Evolutionary conservation across 2,329 filamentous ascomycete genomes (phyloP), one percentile per base, ranked within the genome.

Genomic region (Arthrobotrys sphaeroides): DNA sequence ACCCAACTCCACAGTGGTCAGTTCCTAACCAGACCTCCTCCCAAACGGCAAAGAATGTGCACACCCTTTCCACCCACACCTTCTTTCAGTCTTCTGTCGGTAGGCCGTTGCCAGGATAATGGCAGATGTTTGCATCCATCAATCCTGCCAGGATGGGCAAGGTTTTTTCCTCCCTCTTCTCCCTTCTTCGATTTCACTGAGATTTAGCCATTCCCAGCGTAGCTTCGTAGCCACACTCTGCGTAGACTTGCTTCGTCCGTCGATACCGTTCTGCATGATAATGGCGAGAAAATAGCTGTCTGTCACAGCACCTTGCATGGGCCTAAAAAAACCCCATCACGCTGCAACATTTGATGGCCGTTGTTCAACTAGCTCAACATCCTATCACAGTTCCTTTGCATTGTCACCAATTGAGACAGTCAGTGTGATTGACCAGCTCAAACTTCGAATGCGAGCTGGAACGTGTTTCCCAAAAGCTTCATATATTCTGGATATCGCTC

Each of bases 101-200:
- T 13, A 49, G 22, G 22, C 45, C 45, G 22, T 49, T 33, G 40
- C 49, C 49, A 53, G 51, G 51, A 38, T 55, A 16, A 55, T 38
- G 51, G 43, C 55, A 53, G 66, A 70, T 70, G 66, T 62, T 70
- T 70, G 66, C 66, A 70, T 61, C 66, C 55, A 70, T 59, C 7
- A 51, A 55, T 45, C 49, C 49, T 60, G 12, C 65, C 33, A 69
- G 53, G 53, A 61, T 61, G 55, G 65, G 43, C 43, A 69, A 61
- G 65, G 43, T 70, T 70, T 62, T 38, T 51, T 45, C 45, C 36
- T 20, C 31, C 12, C 18, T 60, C 13, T 42, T 31, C 28, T 43
- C 36, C 36, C 38, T 43, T 43, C 55, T 60, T 42, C 55, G 36
- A 43, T 55, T 55, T 43, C 55, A 18, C 55, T 60, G 20, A 60